Conservation (phyloP, 805 yeast genomes). For the Suhomyces pyralidae region DNA sequence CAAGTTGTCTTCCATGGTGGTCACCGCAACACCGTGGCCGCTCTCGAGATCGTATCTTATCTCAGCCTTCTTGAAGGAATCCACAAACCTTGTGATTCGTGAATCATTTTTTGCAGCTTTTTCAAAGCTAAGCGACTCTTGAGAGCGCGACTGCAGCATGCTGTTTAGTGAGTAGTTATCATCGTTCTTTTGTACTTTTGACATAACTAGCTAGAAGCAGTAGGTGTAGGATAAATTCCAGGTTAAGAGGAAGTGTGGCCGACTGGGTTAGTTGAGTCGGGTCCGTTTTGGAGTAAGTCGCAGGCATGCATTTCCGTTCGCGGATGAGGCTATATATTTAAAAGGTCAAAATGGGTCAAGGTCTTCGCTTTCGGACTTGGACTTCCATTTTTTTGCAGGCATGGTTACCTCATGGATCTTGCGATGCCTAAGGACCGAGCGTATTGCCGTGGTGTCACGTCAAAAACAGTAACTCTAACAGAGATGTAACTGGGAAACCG, state of each 20-base stretch:
- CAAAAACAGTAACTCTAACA: slow-evolving; percentile 2
- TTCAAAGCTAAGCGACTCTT: neutral
- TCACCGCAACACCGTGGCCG: slow-evolving; percentile 3
- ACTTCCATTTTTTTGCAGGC: neutral
- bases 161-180: slow-evolving; percentile 1
- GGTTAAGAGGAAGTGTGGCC: neutral
- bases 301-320: neutral
- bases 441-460: slow-evolving; percentile 1
- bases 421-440: neutral
- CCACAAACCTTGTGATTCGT: neutral
- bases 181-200: slow-evolving; percentile 1
- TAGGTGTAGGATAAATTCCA: neutral
- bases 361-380: neutral
- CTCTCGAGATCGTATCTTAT: slow-evolving; percentile 5
- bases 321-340: neutral
- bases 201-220: neutral
- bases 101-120: neutral
- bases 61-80: slow-evolving; percentile 6
- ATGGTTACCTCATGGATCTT: neutral
- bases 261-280: neutral
- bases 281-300: neutral
- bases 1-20: slow-evolving; percentile 10
- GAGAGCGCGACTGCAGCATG: neutral
- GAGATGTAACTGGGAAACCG: neutral
- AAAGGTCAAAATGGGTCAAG: neutral